Conservation (phyloP, 2,329 filamentous ascomycete species). For the Penicillium capsulatum region DNA sequence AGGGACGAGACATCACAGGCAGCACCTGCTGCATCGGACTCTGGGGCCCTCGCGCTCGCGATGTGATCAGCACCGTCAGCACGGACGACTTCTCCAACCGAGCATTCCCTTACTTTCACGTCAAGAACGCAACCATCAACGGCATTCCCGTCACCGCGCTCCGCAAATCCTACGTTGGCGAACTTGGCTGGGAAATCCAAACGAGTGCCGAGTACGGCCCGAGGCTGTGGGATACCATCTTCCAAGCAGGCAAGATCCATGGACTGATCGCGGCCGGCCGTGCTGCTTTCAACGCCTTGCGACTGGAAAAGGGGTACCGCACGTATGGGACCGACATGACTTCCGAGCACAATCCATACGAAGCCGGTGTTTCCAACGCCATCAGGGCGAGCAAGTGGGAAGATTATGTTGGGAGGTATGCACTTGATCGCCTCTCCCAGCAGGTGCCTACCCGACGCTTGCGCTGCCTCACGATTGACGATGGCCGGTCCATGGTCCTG, state of each 20-base stretch:
- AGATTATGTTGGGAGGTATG: conserved; percentile 51
- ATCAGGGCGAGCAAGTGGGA: conserved; percentile 39
- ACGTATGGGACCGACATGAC: conserved; percentile 57
- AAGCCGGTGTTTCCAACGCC: conserved; percentile 53
- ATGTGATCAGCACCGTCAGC: conserved; percentile 47
- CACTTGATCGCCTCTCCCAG: conserved; percentile 43
- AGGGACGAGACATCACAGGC: conserved; percentile 58
- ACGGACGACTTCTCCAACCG: conserved; percentile 24
- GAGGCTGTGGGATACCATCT: conserved; percentile 57
- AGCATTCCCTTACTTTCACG: conserved; percentile 49
- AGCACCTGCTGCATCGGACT: conserved; percentile 59
- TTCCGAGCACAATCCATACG: conserved; percentile 58
- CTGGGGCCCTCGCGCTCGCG: conserved; percentile 56
- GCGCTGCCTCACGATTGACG: conserved; percentile 53
- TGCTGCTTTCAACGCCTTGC: conserved; percentile 54
- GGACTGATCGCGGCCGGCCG: conserved; percentile 58
- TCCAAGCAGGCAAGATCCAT: conserved; percentile 51
- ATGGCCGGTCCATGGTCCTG: conserved; percentile 54
- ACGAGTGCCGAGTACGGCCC: conserved; percentile 57
- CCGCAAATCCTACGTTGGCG: conserved; percentile 58
- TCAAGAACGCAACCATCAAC: conserved; percentile 48
- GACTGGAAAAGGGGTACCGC: conserved; percentile 58
- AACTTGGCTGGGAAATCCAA: conserved; percentile 61
- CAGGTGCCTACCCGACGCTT: conserved; percentile 35
- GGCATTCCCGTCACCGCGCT: conserved; percentile 56